phyloP scores from a whole-genome alignment of 2,329 filamentous ascomycete species.

The Epichloe glyceriae region DNA sequence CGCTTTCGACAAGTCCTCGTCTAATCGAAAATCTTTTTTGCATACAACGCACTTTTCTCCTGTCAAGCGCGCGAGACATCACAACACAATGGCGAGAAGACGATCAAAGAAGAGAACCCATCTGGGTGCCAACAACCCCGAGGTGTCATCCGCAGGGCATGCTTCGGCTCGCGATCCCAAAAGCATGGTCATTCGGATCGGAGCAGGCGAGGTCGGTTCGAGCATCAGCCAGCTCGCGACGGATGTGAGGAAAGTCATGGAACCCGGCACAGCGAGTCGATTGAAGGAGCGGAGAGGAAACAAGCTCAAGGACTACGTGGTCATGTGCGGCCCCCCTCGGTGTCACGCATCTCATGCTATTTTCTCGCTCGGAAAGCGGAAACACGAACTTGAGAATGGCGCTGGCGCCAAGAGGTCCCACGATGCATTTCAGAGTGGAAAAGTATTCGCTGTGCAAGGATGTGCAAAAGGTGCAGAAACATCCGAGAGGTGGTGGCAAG shows the following conservation, averaged over 20 bases:
- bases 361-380: conserved; percentile 77
- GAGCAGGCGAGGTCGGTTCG: conserved; percentile 82
- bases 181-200: conserved; percentile 97
- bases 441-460: conserved; percentile 92
- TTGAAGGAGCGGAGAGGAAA: conserved; percentile 85
- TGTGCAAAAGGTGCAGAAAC: conserved; percentile 69
- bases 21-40: not conserved
- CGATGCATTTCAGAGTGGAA: conserved; percentile 85
- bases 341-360: conserved; percentile 83
- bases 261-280: conserved; percentile 81
- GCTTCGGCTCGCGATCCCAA: conserved; percentile 63
- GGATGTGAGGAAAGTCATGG: conserved; percentile 89
- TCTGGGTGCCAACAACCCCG: conserved; percentile 50
- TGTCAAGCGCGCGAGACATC: not conserved
- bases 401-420: conserved; percentile 79
- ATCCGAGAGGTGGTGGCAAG: conserved; percentile 69
- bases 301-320: conserved; percentile 78
- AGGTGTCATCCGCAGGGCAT: conserved; percentile 43
- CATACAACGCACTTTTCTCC: not conserved
- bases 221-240: conserved; percentile 84
- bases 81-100: conserved; percentile 58
- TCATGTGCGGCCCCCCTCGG: conserved; percentile 93
- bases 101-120: conserved; percentile 86
- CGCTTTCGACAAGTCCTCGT: not conserved
- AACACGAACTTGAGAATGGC: conserved; percentile 88